Evolutionary conservation across 2,329 filamentous ascomycete genomes (phyloP), one percentile per base, ranked within the genome.

Genomic region (Xylaria sp.): DNA sequence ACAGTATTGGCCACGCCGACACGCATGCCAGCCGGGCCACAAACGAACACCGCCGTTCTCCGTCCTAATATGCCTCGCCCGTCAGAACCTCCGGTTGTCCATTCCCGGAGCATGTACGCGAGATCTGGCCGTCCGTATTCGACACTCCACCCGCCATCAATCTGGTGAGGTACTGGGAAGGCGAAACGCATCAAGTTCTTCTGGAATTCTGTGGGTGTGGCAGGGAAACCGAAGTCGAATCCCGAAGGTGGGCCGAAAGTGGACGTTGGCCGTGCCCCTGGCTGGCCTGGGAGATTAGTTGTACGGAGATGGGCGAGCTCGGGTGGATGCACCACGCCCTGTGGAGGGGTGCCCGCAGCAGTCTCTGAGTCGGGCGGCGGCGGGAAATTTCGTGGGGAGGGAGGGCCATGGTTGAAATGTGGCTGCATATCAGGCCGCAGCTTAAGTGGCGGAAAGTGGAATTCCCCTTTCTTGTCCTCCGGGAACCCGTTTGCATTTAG

Each of bases 111-210:
- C 87, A 96, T 92, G 75, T 90, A 94, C 1, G 92, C 90, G 37
- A 98, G 85, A 69, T 97, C 90, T 0, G 94, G 94, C 0, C 94
- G 87, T 17, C 93, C 93, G 76, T 97, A 97, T 78, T 97, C 94
- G 14, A 95, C 92, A 67, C 87, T 91, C 92, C 94, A 97, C 57
- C 93, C 92, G 68, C 92, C 89, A 68, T 89, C 86, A 62, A 88
- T 88, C 77, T 88, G 83, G 71, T 87, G 83, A 33, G 85, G 84
- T 37, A 87, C 80, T 0, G 94, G 86, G 74, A 96, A 96, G 0
- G 93, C 93, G 73, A 95, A 97, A 15, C 92, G 90, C 88, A 96
- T 94, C 52, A 96, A 80, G 70, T 87, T 92, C 82, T 94, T 94
- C 73, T 96, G 92, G 77, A 96, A 92, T 70, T 94, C 89, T 0